These are phyloP conservation scores for Metarhizium rileyi DNA, from an alignment of 2,329 filamentous ascomycete genomes.

Conservation along the genomic window DNA sequence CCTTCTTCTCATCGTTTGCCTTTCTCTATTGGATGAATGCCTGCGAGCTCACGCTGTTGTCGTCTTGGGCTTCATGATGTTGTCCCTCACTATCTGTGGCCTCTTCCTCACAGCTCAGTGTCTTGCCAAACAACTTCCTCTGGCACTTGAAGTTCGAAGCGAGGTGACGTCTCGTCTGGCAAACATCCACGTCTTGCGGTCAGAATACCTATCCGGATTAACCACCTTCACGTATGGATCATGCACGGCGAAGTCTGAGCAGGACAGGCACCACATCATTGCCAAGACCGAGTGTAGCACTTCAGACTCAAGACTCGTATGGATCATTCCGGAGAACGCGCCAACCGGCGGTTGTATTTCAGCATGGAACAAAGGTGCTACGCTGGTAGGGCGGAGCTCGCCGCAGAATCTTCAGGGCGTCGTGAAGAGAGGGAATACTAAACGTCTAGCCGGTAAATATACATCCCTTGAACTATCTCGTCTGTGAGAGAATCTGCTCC, in stretches of 20 bases:
- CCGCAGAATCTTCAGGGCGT: conserved; percentile 16
- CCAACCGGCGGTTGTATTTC: conserved; percentile 30
- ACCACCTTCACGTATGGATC: conserved; percentile 13
- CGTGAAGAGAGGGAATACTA: conserved; percentile 4
- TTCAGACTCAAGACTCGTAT: conserved; percentile 5
- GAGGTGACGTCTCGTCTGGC: conserved; percentile 23
- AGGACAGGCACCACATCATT: conserved; percentile 13
- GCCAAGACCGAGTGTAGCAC: not conserved
- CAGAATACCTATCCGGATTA: conserved; percentile 8
- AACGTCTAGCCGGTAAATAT: conserved; percentile 6
- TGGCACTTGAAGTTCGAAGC: conserved; percentile 25
- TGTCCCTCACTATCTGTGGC: not conserved
- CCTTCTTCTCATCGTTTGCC: no score
- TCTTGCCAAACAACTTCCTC: conserved; percentile 11
- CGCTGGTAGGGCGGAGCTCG: conserved; percentile 25
- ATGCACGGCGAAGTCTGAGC: conserved; percentile 9
- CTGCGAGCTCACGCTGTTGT: not conserved
- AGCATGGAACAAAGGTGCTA: conserved; percentile 24
- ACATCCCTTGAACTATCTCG: not conserved
- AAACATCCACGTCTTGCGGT: conserved; percentile 16
- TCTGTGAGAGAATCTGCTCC: not conserved
- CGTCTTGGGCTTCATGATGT: not conserved
- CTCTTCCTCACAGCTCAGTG: not conserved
- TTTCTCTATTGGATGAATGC: no score
- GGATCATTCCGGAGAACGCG: conserved; percentile 7